These are phyloP conservation scores for Lagenidium sp. DNA, from an alignment of 352 stramenopile species.

Conservation along the genomic window DNA sequence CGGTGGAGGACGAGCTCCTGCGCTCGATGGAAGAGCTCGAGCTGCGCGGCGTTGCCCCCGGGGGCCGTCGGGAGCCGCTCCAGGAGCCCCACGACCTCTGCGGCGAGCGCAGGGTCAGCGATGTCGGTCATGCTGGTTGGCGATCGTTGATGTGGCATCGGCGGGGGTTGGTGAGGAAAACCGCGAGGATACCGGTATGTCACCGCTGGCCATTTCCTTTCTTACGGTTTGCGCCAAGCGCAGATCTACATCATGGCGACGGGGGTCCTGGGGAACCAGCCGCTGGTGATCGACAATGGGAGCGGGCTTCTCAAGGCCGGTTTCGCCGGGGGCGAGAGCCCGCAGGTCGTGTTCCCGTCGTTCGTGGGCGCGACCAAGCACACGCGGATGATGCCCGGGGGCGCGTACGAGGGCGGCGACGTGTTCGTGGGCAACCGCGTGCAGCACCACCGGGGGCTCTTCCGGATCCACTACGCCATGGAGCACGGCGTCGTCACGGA, in stretches of 20 bases:
- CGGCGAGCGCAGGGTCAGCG: conserved; percentile 15
- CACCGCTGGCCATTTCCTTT: no score
- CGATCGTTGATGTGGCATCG: neutral
- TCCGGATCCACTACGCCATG: conserved; percentile 82
- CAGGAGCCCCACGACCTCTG: conserved; percentile 43
- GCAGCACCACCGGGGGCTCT: conserved; percentile 72
- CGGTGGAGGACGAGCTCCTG: conserved; percentile 57
- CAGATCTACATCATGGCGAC: conserved; percentile 31
- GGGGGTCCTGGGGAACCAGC: conserved; percentile 73
- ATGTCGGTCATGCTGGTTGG: conserved; percentile 8
- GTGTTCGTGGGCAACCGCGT: conserved; percentile 73
- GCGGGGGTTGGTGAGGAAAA: neutral
- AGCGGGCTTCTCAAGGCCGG: conserved; percentile 77
- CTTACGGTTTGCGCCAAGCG: no score
- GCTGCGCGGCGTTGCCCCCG: conserved; percentile 40
- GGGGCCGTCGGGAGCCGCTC: conserved; percentile 28
- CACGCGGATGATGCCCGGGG: conserved; percentile 75
- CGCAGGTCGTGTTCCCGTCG: conserved; percentile 68
- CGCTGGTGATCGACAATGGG: conserved; percentile 83
- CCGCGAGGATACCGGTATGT: conserved; percentile 2
- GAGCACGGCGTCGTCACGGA: conserved; percentile 81
- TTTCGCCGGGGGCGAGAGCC: conserved; percentile 71
- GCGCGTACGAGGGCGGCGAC: conserved; percentile 68
- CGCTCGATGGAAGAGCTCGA: conserved; percentile 45
- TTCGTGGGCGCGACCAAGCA: conserved; percentile 72